Evolutionary conservation across 75 land plant genomes (phyloP), one percentile per base, ranked within the genome.

Genomic region (Picea sitchensis): DNA sequence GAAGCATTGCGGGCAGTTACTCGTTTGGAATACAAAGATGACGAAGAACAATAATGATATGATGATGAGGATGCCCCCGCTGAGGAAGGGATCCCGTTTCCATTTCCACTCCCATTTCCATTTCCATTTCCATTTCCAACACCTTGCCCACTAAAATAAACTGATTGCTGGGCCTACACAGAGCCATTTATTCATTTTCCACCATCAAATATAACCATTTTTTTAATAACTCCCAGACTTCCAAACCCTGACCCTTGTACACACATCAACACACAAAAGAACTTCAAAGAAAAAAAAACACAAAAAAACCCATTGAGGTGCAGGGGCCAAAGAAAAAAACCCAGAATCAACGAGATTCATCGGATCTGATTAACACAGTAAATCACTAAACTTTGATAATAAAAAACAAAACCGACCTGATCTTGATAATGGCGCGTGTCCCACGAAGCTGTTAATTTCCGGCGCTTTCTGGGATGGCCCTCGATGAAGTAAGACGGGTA

Each of bases 161-260:
- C 79, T 60, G 86, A 86, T 83, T 82, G 81, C 92, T 90, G 96
- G 83, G 90, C 95, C 94, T 94, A 91, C 92, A 94, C 87, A 92
- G 82, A 90, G 84, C 84, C 92, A 87, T 76, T 72, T 82, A 86
- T 91, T 81, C 83, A 88, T 80, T 79, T 80, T 87, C 73, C 81
- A 83, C 85, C 76, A 75, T 75, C 59, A 75, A 75, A 71, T 71
- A 75, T 14, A 54, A 58, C 76, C 34, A 56, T 21, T 20, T 54
- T 54, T 14, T 56, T 47, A 21, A 18, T 56, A 2, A 14, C 59
- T 56, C 26, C n/a, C 5, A 14, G 56, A 23, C 2, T 23, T 58
- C 15, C 59, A 75, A 75, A 75, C 32, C 36, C 32, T 75, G 20
- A 75, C 21, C 31, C 36, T 62, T 23, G 20, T 62, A 21, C 5